Evolutionary conservation across 768 basidiomycete species (phyloP).

Genomic region (Rossbeevera mucosa): DNA sequence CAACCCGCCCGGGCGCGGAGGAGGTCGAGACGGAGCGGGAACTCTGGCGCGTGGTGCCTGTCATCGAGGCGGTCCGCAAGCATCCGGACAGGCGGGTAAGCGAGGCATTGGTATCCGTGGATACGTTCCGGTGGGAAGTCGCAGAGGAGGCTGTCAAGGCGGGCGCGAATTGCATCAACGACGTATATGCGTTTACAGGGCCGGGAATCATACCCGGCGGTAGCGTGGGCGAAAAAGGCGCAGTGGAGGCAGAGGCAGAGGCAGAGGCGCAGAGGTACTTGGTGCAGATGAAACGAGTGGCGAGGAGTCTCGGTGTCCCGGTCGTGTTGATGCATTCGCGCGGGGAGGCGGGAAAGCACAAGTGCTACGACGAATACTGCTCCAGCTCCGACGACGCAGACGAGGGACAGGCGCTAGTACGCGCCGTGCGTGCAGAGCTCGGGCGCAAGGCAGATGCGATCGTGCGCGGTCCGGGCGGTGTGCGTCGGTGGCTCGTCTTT

Average conservation of each 20-base stretch:
- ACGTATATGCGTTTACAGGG: constrained; percentile 80
- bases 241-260: constrained; percentile 21
- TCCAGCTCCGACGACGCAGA: constrained; percentile 27
- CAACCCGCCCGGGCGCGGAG: constrained; percentile 78
- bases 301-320: constrained; percentile 64
- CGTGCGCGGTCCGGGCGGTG: constrained; percentile 62
- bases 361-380: constrained; percentile 52
- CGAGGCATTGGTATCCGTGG: constrained; percentile 19
- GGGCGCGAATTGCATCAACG: constrained; percentile 85
- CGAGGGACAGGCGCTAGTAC: constrained; percentile 38
- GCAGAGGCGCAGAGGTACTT: constrained; percentile 41
- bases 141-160: constrained; percentile 51
- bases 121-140: constrained; percentile 26
- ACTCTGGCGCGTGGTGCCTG: constrained; percentile 62
- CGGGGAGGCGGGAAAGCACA: constrained; percentile 76
- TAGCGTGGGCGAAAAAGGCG: neutral
- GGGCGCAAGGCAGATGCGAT: constrained; percentile 61
- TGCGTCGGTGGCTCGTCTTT: constrained; percentile 85
- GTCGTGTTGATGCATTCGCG: constrained; percentile 92
- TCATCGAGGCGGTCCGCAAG: constrained; percentile 55
- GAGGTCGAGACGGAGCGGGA: constrained; percentile 71
- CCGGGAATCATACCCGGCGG: constrained; percentile 40
- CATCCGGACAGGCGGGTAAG: constrained; percentile 17
- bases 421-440: constrained; percentile 68
- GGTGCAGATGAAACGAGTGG: constrained; percentile 56